A percentile compares a stretch with the other conserved stretches of the same genome.
phyloP scores from a whole-genome alignment of 768 basidiomycete species.

The Antrodiella citrinella region DNA sequence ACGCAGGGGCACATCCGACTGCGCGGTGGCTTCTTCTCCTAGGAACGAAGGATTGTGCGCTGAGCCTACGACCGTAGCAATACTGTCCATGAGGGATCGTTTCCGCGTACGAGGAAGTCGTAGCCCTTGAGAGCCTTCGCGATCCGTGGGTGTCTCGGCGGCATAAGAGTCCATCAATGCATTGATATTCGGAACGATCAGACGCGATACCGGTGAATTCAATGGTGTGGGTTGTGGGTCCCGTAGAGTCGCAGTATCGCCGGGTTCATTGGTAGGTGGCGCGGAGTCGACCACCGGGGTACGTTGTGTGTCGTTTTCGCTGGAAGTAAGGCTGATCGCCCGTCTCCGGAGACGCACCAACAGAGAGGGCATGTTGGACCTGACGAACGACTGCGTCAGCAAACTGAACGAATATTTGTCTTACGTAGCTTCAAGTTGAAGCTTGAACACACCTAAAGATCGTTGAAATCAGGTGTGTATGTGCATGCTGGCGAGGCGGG shows the following conservation, averaged over 20 bases:
- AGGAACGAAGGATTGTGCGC: no score
- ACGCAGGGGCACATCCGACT: not conserved
- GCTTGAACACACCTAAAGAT: not conserved
- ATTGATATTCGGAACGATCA: constrained; percentile 17
- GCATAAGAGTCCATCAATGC: constrained; percentile 14
- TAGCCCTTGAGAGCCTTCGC: constrained; percentile 6
- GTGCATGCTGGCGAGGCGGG: not conserved
- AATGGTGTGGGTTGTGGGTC: constrained; percentile 1
- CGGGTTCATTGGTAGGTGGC: not conserved
- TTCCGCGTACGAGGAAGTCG: constrained; percentile 11
- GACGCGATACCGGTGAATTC: constrained; percentile 7
- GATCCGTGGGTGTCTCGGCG: not conserved
- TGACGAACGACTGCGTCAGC: no score
- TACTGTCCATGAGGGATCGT: constrained; percentile 4
- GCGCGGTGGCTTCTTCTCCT: not conserved
- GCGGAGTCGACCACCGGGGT: not conserved
- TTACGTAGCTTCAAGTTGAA: no score
- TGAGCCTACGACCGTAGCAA: not conserved
- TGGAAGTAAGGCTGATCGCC: constrained; percentile 10
- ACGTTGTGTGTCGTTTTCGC: not conserved
- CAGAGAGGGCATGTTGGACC: constrained; percentile 18
- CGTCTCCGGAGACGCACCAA: constrained; percentile 18
- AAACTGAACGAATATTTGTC: no score
- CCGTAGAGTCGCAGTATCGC: not conserved
- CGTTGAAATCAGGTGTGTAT: not conserved